Evolutionary conservation across 306 rosid species (phyloP).

Genomic region (Acacia confusa): DNA sequence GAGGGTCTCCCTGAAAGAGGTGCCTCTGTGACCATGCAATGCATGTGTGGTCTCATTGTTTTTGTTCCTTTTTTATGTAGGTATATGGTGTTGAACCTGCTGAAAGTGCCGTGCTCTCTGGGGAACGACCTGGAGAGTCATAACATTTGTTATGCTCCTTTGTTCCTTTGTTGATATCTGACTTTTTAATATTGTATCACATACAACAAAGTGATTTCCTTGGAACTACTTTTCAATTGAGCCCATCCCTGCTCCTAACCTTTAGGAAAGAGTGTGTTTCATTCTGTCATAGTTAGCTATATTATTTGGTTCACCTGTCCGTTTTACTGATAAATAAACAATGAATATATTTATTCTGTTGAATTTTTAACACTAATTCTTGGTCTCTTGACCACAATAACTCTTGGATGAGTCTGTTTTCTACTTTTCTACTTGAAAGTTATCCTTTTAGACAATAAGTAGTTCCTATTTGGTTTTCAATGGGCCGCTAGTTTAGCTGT

Average conservation of each 20-base stretch:
- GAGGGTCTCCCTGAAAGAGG: too few relatives aligned
- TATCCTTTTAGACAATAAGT: too few relatives aligned
- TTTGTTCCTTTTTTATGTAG: conserved; percentile 39
- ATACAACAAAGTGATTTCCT: background rate
- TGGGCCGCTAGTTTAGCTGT: background rate
- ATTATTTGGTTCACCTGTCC: background rate
- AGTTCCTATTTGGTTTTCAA: background rate
- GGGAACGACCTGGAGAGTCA: conserved; percentile 80
- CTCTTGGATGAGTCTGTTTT: background rate
- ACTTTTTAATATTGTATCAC: background rate
- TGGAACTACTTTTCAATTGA: background rate
- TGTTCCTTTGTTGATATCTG: background rate
- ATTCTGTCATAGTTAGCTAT: background rate
- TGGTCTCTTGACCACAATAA: conserved; percentile 26
- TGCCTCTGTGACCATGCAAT: conserved; percentile 7
- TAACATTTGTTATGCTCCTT: background rate
- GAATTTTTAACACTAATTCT: conserved; percentile 19
- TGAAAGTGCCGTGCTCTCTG: conserved; percentile 79
- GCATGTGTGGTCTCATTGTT: conserved; percentile 18
- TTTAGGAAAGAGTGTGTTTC: background rate
- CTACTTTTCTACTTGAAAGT: background rate
- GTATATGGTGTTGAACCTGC: conserved; percentile 75
- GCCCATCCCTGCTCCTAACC: background rate
- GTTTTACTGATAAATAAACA: background rate
- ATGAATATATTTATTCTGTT: background rate